Conservation (phyloP, 1,284 basidiomycete species). For the Apiotrichum mycotoxinovorans region DNA sequence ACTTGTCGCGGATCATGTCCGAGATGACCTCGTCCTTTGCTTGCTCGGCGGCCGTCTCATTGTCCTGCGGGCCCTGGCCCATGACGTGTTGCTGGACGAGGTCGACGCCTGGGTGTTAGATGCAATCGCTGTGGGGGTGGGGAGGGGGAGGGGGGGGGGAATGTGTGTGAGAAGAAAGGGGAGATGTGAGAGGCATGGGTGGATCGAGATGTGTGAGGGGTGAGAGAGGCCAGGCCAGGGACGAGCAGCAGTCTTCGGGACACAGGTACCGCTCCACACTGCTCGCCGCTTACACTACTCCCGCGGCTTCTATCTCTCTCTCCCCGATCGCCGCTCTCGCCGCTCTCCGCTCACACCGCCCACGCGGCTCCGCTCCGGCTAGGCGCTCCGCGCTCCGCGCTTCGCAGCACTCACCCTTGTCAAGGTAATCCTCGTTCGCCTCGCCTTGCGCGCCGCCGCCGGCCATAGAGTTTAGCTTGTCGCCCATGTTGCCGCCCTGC, state of each 20-base stretch:
- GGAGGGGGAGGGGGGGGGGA: not conserved
- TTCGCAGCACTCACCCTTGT: slow-evolving; percentile 19
- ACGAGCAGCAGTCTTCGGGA: too few relatives aligned
- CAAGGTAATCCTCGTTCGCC: slow-evolving; percentile 18
- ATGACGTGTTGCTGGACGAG: slow-evolving; percentile 15
- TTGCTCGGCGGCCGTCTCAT: slow-evolving; percentile 19
- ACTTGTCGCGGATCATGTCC: slow-evolving; percentile 13
- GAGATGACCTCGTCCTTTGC: slow-evolving; percentile 19
- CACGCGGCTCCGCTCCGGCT: too few relatives aligned
- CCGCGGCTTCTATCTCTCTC: too few relatives aligned
- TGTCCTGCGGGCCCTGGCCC: slow-evolving; percentile 12
- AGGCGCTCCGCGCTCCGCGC: too few relatives aligned
- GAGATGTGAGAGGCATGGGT: not conserved
- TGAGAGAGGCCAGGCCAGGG: too few relatives aligned
- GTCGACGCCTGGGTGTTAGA: slow-evolving; percentile 13
- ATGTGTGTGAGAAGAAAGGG: not conserved
- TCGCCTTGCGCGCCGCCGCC: slow-evolving; percentile 20
- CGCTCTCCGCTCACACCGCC: too few relatives aligned
- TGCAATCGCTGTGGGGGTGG: too few relatives aligned
- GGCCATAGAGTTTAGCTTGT: slow-evolving; percentile 17
- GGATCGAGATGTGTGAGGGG: too few relatives aligned
- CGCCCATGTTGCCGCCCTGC: slow-evolving; percentile 11
- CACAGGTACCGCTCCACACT: too few relatives aligned
- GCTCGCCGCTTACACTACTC: too few relatives aligned
- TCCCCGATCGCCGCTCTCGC: too few relatives aligned